These are phyloP conservation scores for Suillus placidus DNA, from an alignment of 768 basidiomycete species.

Conservation along the genomic window DNA sequence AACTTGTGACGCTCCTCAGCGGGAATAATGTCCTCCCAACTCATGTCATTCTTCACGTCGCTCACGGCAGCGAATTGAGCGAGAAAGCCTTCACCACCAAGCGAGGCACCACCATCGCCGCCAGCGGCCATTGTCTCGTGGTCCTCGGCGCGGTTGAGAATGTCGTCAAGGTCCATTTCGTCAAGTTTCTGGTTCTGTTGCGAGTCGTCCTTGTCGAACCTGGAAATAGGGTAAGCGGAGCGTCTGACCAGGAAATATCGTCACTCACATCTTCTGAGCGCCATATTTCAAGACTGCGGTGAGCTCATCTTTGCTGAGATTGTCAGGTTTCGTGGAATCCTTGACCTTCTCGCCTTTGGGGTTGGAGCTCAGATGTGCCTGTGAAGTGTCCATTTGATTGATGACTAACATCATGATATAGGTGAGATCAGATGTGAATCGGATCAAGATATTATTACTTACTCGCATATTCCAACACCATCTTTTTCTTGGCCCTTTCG, in stretches of 20 bases:
- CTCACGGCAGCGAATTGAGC: slow-evolving; percentile 94
- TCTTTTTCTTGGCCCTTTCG: slow-evolving; percentile 98
- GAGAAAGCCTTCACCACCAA: slow-evolving; percentile 98
- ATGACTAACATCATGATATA: slow-evolving; percentile 66
- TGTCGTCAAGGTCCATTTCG: slow-evolving; percentile 99
- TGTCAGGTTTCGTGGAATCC: slow-evolving; percentile 75
- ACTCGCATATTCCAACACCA: slow-evolving; percentile 99
- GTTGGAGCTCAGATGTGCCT: slow-evolving; percentile 91
- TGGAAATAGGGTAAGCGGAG: slow-evolving; percentile 33
- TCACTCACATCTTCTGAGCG: slow-evolving; percentile 89
- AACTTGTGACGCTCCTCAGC: slow-evolving; percentile 84
- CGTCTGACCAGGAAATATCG: slow-evolving; percentile 12
- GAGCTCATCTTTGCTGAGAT: slow-evolving; percentile 94
- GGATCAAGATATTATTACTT: slow-evolving; percentile 42
- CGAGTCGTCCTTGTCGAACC: slow-evolving; percentile 96
- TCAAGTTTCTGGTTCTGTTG: slow-evolving; percentile 95
- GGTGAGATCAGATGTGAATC: not conserved
- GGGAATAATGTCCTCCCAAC: slow-evolving; percentile 99
- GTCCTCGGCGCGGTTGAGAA: slow-evolving; percentile 94
- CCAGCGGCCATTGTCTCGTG: slow-evolving; percentile 90
- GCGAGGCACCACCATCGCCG: slow-evolving; percentile 78
- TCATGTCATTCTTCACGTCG: slow-evolving; percentile 98
- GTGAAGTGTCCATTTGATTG: slow-evolving; percentile 99
- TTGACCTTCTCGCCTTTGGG: slow-evolving; percentile 69
- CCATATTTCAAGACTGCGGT: slow-evolving; percentile 98